Percentiles rank a stretch among this genome's conserved stretches.
phyloP scores from a whole-genome alignment of 1,284 basidiomycete genomes.

The Phellinidium pouzarii region DNA sequence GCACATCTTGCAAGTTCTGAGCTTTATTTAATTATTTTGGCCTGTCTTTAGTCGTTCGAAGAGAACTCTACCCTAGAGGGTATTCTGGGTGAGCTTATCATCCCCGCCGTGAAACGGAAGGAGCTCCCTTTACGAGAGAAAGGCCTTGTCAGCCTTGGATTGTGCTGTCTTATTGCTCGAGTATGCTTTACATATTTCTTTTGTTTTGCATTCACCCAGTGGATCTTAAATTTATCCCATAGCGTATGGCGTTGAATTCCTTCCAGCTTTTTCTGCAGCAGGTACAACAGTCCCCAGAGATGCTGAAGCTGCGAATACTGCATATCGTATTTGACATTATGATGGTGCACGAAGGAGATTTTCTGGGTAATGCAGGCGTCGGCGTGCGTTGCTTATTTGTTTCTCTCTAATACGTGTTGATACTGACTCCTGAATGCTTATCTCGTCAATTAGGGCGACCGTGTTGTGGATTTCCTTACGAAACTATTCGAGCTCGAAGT shows the following conservation, averaged over 20 bases:
- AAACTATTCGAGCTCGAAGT: constrained; percentile 74
- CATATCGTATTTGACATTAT: constrained; percentile 91
- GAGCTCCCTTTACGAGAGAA: constrained; percentile 80
- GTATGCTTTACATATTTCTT: constrained; percentile 35
- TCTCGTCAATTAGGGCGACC: constrained; percentile 44
- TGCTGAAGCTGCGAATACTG: constrained; percentile 75
- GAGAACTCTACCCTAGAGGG: constrained; percentile 94
- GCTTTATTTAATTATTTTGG: background rate
- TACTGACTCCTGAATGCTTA: background rate
- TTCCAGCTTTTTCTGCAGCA: constrained; percentile 90
- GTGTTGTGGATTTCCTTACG: constrained; percentile 70
- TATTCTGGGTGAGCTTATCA: constrained; percentile 82
- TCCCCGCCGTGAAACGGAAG: constrained; percentile 86
- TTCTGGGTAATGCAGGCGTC: constrained; percentile 51
- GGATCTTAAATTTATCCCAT: background rate
- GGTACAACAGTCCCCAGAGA: constrained; percentile 69
- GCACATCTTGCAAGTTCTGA: constrained; percentile 25
- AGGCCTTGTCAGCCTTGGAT: constrained; percentile 78
- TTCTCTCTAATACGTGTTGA: constrained; percentile 1
- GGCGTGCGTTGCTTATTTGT: constrained; percentile 39
- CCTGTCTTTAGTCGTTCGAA: constrained; percentile 63
- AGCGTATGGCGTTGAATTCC: constrained; percentile 87
- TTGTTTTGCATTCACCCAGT: background rate
- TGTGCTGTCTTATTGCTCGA: constrained; percentile 88
- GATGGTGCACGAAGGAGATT: constrained; percentile 82